A percentile compares a stretch with the other conserved stretches of the same genome.
Evolutionary conservation across 192 early-diverging fungal genomes (phyloP).

Genomic region (Podila horticola): DNA sequence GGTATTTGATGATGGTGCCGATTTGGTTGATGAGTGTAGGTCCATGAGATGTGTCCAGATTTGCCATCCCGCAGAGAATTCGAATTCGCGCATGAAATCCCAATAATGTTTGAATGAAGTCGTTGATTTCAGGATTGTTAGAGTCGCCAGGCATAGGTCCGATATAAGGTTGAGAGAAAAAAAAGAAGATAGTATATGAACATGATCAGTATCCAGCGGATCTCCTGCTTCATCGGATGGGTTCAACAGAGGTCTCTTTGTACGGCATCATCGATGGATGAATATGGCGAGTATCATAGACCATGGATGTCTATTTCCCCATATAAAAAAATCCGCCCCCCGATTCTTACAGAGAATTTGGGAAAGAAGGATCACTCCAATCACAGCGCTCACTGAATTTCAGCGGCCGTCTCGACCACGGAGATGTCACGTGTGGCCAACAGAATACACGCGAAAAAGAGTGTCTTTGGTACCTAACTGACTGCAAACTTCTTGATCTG

Average conservation of each 20-base stretch:
- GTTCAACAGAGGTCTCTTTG: background rate
- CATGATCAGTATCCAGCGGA: background rate
- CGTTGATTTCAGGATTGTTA: background rate
- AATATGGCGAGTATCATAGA: background rate
- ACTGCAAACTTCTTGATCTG: too few species aligned
- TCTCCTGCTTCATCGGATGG: background rate
- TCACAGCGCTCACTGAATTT: slow-evolving; percentile 3
- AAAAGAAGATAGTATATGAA: background rate
- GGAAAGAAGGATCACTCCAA: slow-evolving; percentile 8
- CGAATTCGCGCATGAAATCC: slow-evolving; percentile 1
- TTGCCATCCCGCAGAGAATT: background rate
- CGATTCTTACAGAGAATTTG: slow-evolving; percentile 13
- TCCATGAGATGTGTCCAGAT: background rate
- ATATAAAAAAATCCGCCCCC: slow-evolving; percentile 3
- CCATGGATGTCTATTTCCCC: background rate
- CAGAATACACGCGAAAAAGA: background rate
- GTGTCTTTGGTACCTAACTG: background rate
- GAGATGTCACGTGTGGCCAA: background rate
- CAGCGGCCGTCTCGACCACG: background rate
- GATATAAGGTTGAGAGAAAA: background rate
- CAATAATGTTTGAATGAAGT: background rate
- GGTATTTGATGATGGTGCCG: slow-evolving; percentile 1
- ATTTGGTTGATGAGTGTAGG: background rate
- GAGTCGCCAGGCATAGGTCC: background rate
- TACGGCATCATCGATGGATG: background rate